These are phyloP conservation scores for Rhododendron williamsianum DNA, from an alignment of 148 eudicot species.

Conservation along the genomic window DNA sequence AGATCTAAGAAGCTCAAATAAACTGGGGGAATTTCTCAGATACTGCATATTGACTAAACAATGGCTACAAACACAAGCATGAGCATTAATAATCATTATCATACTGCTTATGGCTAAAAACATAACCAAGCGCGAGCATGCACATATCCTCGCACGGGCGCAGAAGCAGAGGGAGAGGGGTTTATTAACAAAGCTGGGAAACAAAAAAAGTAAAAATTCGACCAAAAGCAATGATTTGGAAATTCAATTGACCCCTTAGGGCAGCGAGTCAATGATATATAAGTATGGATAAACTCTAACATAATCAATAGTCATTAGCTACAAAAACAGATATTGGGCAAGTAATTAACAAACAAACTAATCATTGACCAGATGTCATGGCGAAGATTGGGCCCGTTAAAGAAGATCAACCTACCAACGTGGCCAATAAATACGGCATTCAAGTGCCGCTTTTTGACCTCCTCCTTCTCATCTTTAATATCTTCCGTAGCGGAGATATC, in stretches of 20 bases:
- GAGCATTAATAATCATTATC: neutral
- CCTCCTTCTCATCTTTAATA: conserved; percentile 37
- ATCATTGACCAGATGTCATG: neutral
- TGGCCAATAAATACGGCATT: conserved; percentile 98
- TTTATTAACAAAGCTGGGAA: neutral
- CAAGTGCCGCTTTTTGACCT: conserved; percentile 65
- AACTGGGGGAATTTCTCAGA: neutral
- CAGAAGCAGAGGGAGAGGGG: neutral
- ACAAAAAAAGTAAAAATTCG: too few species aligned
- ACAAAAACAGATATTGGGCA: neutral
- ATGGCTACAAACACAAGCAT: conserved; percentile 2
- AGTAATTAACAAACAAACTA: neutral
- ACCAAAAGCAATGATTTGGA: neutral
- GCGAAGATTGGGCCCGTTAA: neutral
- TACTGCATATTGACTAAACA: neutral
- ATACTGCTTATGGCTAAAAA: neutral
- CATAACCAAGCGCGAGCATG: neutral
- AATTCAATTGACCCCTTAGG: neutral
- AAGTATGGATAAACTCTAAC: neutral
- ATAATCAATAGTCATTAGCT: neutral
- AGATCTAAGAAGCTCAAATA: neutral
- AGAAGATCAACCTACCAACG: conserved; percentile 63
- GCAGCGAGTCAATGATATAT: neutral
- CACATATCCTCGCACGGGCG: neutral
- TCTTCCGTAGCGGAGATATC: conserved; percentile 39